Evolutionary conservation across 164 flowering plant genomes (phyloP), one percentile per base, ranked within the genome.

Genomic region (Vitis labrusca): DNA sequence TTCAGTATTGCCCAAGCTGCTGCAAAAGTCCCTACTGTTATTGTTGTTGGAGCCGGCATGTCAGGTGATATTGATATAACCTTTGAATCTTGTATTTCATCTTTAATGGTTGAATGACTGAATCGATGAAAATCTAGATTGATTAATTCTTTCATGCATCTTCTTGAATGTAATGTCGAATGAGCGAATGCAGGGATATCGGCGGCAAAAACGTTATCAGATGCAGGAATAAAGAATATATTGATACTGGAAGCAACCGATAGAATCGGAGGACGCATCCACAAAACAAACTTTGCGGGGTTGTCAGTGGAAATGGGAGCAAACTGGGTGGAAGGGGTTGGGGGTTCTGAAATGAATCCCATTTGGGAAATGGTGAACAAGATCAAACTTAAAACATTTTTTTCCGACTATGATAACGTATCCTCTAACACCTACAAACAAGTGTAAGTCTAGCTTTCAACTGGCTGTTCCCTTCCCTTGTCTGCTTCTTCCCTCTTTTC

Each of bases 321-420:
- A 11, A 92, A 97, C 44, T 94, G 98, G 98, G 85, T 94, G 27
- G 87, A 79, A 71, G 97, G 98, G 15, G 97, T 92, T 47, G 97
- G 97, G 1, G 98, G 98, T 15, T 79, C 80, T 69, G 79, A 84
- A 68, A 66, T 87, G 17, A 94, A 94, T 55, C 98, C 98, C 1
- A 86, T 94, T 49, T 92, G 93, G 97, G 95, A 92, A 91, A 92
- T 60, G 97, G 90, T 65, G 89, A 77, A 9, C 88, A 87, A 97
- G 60, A 75, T 77, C 47, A 59, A 77, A 15, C 80, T 80, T 65
- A 74, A 67, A 29, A 74, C 62, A 10, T 72, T 6, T 65, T 16
- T 8, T 57, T 74, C 78, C 14, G 73, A 77, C 52, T 70, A 23
- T 16, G 65, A 62, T 5, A 71, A 71, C 57, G 49, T 80, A 27